A percentile compares a stretch with the other conserved stretches of the same genome.
These are phyloP conservation scores for Phoma sp. DNA, from an alignment of 2,329 filamentous ascomycete genomes.

Conservation along the genomic window DNA sequence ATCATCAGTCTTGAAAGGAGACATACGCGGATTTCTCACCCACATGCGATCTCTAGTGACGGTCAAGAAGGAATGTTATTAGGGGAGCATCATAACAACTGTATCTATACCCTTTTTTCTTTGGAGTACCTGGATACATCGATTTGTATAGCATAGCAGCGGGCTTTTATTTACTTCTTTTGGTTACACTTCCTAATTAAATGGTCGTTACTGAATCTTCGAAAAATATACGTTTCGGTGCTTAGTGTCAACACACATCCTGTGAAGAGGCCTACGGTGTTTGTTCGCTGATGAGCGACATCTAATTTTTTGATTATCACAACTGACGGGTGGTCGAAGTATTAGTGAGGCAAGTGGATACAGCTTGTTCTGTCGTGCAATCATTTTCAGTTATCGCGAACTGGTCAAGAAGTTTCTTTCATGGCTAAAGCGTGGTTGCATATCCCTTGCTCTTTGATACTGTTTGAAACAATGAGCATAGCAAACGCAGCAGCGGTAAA, in stretches of 20 bases:
- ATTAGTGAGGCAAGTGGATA: too few relatives aligned
- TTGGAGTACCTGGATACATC: background rate
- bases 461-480: background rate
- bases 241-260: too few relatives aligned
- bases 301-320: too few relatives aligned
- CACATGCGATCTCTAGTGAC: background rate
- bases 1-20: background rate
- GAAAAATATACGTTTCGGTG: too few relatives aligned
- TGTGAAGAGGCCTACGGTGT: background rate
- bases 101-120: background rate
- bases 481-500: conserved; percentile 1
- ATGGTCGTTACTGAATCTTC: background rate
- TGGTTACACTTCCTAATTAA: background rate
- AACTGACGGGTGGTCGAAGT: too few relatives aligned
- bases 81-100: background rate
- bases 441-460: background rate
- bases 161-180: background rate
- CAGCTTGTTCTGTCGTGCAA: background rate
- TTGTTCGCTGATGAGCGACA: background rate
- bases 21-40: too few relatives aligned
- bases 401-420: background rate
- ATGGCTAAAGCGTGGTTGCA: background rate
- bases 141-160: conserved; percentile 1
- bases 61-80: background rate
- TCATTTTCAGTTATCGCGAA: background rate